Evolutionary conservation across 192 early-diverging fungal genomes (phyloP).

Genomic region (Rhizophagus prolifer): DNA sequence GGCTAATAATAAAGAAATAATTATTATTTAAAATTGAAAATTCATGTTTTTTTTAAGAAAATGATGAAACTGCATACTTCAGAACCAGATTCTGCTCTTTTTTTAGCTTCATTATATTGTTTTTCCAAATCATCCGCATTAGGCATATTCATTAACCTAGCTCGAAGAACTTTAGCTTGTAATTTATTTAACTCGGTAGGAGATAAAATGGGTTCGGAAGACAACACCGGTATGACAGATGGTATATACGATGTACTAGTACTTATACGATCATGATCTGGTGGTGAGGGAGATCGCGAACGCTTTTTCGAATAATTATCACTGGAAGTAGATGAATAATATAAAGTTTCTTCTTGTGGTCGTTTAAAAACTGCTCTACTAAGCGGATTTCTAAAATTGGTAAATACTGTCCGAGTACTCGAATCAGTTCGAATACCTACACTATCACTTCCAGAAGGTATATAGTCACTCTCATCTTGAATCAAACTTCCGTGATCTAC

Average conservation of each 20-base stretch:
- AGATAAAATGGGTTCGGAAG: conserved; percentile 39
- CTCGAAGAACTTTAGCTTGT: conserved; percentile 77
- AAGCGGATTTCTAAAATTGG: conserved; percentile 6
- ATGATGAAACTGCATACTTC: not conserved
- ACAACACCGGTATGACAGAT: not conserved
- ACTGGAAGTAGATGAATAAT: not conserved
- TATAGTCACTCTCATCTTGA: not conserved
- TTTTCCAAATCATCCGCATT: conserved; percentile 65
- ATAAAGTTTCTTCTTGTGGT: not conserved
- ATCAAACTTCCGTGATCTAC: not conserved
- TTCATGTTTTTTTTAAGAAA: not conserved
- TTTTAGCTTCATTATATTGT: conserved; percentile 66
- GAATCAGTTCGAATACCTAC: not conserved
- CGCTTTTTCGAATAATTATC: not conserved
- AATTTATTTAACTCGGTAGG: conserved; percentile 83
- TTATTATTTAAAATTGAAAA: not conserved
- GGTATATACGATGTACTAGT: not conserved
- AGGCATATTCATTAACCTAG: conserved; percentile 65
- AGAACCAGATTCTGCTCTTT: conserved; percentile 36
- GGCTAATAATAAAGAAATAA: not conserved
- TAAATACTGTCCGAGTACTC: not conserved
- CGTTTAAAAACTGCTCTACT: not conserved
- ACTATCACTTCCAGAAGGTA: not conserved
- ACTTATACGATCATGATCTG: not conserved
- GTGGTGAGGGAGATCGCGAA: not conserved